phyloP scores from a whole-genome alignment of 2,329 filamentous ascomycete species.

The Xylariaceae sp. region DNA sequence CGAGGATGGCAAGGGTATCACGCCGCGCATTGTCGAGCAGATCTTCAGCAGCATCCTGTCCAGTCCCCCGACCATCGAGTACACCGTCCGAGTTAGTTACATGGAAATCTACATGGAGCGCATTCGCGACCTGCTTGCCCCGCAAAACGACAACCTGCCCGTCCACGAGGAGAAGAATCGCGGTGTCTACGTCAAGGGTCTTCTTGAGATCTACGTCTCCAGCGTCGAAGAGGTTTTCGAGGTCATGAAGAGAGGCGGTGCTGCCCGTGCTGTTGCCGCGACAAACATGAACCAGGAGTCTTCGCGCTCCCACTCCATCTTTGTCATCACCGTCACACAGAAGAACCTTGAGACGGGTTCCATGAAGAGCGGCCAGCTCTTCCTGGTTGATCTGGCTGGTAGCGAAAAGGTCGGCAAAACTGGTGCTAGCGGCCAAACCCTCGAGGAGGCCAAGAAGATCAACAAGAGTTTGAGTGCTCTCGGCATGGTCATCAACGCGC shows the following conservation, averaged over 20 bases:
- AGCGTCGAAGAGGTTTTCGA: conserved; percentile 95
- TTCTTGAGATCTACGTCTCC: conserved; percentile 92
- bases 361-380: conserved; percentile 92
- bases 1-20: conserved; percentile 83
- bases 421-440: conserved; percentile 90
- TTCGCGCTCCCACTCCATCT: conserved; percentile 96
- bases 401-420: conserved; percentile 99
- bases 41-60: conserved; percentile 94
- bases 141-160: conserved; percentile 92
- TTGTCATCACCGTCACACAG: conserved; percentile 93
- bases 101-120: conserved; percentile 99
- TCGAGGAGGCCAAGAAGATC: conserved; percentile 99
- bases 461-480: conserved; percentile 98
- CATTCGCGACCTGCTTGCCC: conserved; percentile 88
- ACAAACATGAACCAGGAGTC: conserved; percentile 99
- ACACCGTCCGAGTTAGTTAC: conserved; percentile 97
- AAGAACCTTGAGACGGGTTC: conserved; percentile 97
- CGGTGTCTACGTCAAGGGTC: conserved; percentile 93
- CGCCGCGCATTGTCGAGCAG: conserved; percentile 94
- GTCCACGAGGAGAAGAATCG: conserved; percentile 98
- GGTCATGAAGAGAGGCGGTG: conserved; percentile 90
- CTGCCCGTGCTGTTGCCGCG: conserved; percentile 84
- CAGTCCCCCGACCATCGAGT: conserved; percentile 91
- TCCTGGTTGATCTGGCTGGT: conserved; percentile 96
- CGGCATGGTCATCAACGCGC: conserved; percentile 97